These are phyloP conservation scores for Babesia divergens DNA, from an alignment of 169 alveolate genomes.

Conservation along the genomic window DNA sequence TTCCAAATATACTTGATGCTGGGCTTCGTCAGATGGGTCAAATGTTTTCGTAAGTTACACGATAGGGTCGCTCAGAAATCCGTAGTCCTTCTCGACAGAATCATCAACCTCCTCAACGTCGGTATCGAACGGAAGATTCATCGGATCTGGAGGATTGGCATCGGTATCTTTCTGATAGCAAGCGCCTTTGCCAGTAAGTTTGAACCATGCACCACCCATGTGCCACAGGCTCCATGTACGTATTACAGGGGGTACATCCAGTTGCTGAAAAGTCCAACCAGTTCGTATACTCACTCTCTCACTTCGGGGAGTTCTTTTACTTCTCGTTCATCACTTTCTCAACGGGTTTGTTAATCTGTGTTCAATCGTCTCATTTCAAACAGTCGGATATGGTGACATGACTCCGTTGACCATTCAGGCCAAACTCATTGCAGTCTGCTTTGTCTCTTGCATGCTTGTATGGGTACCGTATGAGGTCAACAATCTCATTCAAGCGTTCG, in stretches of 20 bases:
- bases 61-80: background rate
- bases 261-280: background rate
- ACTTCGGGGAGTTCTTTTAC: constrained; percentile 61
- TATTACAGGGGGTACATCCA: constrained; percentile 60
- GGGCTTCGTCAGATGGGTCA: constrained; percentile 56
- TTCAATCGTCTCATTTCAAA: no score
- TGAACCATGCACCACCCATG: background rate
- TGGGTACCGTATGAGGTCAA: constrained; percentile 76
- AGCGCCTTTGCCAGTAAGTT: constrained; percentile 56
- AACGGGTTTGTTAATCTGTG: constrained; percentile 33
- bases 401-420: constrained; percentile 68
- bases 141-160: constrained; percentile 27
- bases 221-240: constrained; percentile 49
- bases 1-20: constrained; percentile 52
- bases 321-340: constrained; percentile 74
- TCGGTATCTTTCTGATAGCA: constrained; percentile 57
- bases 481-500: constrained; percentile 64
- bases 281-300: constrained; percentile 17
- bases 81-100: constrained; percentile 29
- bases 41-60: constrained; percentile 20
- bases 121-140: constrained; percentile 37
- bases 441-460: constrained; percentile 68
- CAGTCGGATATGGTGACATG: constrained; percentile 78
- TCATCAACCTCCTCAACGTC: constrained; percentile 5
- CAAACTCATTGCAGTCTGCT: constrained; percentile 64